Evolutionary conservation across 2,329 filamentous ascomycete genomes (phyloP).

Genomic region (Trichoderma arundinaceum): DNA sequence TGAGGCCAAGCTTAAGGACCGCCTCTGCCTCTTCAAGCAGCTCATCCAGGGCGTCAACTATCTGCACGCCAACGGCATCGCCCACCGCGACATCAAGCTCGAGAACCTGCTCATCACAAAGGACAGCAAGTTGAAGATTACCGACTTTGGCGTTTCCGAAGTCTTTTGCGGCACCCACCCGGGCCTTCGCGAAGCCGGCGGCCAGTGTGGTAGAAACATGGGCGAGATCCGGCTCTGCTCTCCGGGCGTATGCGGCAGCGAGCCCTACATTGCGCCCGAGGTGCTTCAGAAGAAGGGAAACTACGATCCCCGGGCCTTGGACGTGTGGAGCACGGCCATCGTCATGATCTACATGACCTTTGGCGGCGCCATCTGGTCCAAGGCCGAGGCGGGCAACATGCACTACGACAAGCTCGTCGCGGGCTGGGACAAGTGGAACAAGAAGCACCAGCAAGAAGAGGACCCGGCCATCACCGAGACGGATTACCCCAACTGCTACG

Average conservation of each 20-base stretch:
- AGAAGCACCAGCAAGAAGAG: conserved; percentile 50
- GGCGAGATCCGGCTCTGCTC: conserved; percentile 71
- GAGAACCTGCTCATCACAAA: conserved; percentile 83
- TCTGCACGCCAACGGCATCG: conserved; percentile 81
- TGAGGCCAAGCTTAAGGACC: conserved; percentile 69
- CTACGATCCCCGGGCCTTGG: conserved; percentile 77
- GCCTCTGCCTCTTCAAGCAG: conserved; percentile 88
- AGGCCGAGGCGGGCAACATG: conserved; percentile 62
- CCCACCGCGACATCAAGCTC: conserved; percentile 88
- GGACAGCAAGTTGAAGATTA: conserved; percentile 85
- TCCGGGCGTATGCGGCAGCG: conserved; percentile 82
- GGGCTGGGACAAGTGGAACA: conserved; percentile 73
- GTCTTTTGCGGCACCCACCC: conserved; percentile 84
- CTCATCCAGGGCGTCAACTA: conserved; percentile 82
- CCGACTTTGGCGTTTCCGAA: conserved; percentile 88
- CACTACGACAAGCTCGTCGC: conserved; percentile 69
- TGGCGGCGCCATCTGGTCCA: conserved; percentile 74
- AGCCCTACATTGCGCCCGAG: conserved; percentile 87
- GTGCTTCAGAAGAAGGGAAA: conserved; percentile 70
- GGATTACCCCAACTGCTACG: conserved; percentile 68
- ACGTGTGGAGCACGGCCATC: conserved; percentile 86
- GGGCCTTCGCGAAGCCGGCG: conserved; percentile 72
- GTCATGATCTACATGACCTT: conserved; percentile 80
- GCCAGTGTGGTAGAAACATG: conserved; percentile 76
- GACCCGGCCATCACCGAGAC: conserved; percentile 55